A percentile compares a stretch with the other conserved stretches of the same genome.
Conservation (phyloP, 257 asterid species). For the Solanum appendiculatum region DNA sequence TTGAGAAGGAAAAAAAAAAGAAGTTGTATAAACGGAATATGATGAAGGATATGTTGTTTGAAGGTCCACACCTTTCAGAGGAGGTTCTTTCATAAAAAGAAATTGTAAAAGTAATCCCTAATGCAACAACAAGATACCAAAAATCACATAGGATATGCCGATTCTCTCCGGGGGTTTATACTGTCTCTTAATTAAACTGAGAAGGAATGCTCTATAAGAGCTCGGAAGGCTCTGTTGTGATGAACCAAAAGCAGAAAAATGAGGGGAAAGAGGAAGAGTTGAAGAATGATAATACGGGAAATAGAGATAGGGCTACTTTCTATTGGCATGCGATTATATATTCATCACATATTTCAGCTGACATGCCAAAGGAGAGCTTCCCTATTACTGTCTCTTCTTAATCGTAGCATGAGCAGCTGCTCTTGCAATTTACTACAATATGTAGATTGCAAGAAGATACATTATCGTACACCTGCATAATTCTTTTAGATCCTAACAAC, state of each 20-base stretch:
- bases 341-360: not conserved
- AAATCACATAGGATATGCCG: too few species aligned
- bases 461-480: not conserved
- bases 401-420: not conserved
- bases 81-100: too few species aligned
- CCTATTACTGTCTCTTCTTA: constrained; percentile 37
- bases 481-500: not conserved
- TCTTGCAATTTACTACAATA: too few species aligned
- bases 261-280: not conserved
- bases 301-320: constrained; percentile 33
- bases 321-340: constrained; percentile 24
- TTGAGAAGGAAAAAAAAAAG: too few species aligned
- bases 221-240: not conserved
- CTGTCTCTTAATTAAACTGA: too few species aligned
- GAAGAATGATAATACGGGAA: constrained; percentile 12
- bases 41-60: too few species aligned
- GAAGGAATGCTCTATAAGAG: too few species aligned
- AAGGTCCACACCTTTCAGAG: too few species aligned
- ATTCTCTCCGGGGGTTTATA: too few species aligned
- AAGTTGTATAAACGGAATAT: too few species aligned
- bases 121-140: too few species aligned
- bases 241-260: not conserved
- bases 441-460: not conserved
- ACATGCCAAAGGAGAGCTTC: constrained; percentile 66
- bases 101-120: too few species aligned